phyloP scores from a whole-genome alignment of 495 filamentous ascomycete species.

The Massariosphaeria phaeospora region DNA sequence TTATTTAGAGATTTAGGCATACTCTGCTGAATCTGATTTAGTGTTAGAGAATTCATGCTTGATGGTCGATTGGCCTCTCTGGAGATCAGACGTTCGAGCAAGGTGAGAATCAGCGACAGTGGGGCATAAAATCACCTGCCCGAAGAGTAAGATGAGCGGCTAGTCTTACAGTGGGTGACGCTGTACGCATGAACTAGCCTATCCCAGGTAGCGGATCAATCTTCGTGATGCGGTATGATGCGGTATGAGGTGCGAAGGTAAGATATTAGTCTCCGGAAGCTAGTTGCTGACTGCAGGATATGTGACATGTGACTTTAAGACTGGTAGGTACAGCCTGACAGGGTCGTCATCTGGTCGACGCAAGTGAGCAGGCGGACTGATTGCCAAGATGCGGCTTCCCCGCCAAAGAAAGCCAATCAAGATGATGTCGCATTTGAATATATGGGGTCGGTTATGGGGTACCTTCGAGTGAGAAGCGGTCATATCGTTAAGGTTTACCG shows the following conservation, averaged over 20 bases:
- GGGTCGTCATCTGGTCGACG: conserved; percentile 20
- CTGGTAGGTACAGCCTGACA: conserved; percentile 11
- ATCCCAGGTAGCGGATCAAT: conserved; percentile 4
- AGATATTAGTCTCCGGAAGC: conserved; percentile 9
- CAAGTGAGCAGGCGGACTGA: conserved; percentile 3
- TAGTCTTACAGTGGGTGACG: too few species aligned
- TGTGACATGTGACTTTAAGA: conserved; percentile 13
- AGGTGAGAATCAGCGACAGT: too few species aligned
- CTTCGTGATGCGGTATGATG: conserved; percentile 2
- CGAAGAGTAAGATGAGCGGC: too few species aligned
- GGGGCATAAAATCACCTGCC: too few species aligned
- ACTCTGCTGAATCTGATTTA: too few species aligned
- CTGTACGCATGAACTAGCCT: conserved; percentile 1
- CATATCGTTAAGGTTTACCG: conserved; percentile 49
- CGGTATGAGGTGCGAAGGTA: conserved; percentile 4
- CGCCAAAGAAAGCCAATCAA: conserved; percentile 6
- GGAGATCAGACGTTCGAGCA: too few species aligned
- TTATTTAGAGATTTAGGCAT: too few species aligned
- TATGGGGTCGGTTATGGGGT: too few species aligned
- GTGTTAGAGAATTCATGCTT: too few species aligned
- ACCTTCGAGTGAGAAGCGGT: background rate
- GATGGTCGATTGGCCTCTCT: too few species aligned
- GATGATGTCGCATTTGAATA: too few species aligned
- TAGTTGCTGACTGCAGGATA: conserved; percentile 28
- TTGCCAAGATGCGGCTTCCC: conserved; percentile 21